Conservation (phyloP, 768 basidiomycete genomes). For the Coprinopsis sp. region DNA sequence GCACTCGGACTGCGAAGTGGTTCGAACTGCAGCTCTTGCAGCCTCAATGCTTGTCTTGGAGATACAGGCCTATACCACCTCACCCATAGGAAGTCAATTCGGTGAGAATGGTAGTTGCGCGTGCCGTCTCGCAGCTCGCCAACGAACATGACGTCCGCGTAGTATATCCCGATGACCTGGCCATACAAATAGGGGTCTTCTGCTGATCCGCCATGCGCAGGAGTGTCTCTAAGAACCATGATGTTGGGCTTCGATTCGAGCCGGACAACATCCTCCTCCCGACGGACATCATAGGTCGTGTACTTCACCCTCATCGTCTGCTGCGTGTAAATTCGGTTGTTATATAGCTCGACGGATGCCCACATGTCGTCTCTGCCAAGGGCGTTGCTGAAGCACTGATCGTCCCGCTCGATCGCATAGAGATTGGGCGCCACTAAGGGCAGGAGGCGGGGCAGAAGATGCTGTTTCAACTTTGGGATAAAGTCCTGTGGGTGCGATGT, state of each 20-base stretch:
- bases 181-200: conserved; percentile 7
- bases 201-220: background rate
- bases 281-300: conserved; percentile 8
- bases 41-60: too few relatives aligned
- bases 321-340: conserved; percentile 4
- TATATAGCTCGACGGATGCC: background rate
- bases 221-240: background rate
- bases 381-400: too few relatives aligned
- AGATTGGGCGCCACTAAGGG: background rate
- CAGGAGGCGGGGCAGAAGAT: background rate
- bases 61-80: conserved; percentile 3
- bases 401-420: too few relatives aligned
- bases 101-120: background rate
- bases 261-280: conserved; percentile 7
- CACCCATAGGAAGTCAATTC: conserved; percentile 14
- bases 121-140: conserved; percentile 1
- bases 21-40: conserved; percentile 7
- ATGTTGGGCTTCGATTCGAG: background rate
- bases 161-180: conserved; percentile 7
- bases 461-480: conserved; percentile 1
- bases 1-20: conserved; percentile 5
- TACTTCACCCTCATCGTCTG: conserved; percentile 1
- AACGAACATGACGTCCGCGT: conserved; percentile 9
- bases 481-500: conserved; percentile 2
- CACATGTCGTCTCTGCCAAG: background rate